A percentile compares a stretch with the other conserved stretches of the same genome.
These are phyloP conservation scores for Starmerella vaccinii DNA, from an alignment of 805 yeast species.

Conservation along the genomic window DNA sequence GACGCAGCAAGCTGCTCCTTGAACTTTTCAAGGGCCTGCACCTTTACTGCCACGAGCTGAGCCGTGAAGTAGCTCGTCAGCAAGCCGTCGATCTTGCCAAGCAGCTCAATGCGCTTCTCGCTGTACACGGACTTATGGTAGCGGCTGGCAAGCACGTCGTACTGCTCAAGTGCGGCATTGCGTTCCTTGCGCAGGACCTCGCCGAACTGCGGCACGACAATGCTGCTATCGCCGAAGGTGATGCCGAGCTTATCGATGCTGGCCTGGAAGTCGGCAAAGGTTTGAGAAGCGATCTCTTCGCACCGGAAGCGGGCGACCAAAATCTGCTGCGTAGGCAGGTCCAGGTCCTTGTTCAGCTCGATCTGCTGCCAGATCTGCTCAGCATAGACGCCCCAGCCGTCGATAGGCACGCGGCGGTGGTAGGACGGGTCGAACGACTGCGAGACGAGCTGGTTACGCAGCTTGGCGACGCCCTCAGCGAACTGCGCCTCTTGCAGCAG, in stretches of 20 bases:
- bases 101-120: conserved; percentile 47
- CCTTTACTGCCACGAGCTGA: conserved; percentile 35
- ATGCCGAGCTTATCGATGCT: conserved; percentile 31
- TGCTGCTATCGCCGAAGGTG: conserved; percentile 20
- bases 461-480: conserved; percentile 42
- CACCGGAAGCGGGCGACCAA: conserved; percentile 90
- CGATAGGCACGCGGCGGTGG: conserved; percentile 81
- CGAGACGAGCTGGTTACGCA: conserved; percentile 52
- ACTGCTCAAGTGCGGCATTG: conserved; percentile 40
- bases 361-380: conserved; percentile 90
- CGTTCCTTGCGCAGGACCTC: conserved; percentile 39
- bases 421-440: conserved; percentile 50
- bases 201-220: conserved; percentile 23
- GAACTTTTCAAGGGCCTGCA: conserved; percentile 30
- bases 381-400: conserved; percentile 92
- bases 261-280: conserved; percentile 38
- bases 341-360: conserved; percentile 84
- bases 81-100: conserved; percentile 38
- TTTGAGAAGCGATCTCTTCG: conserved; percentile 64
- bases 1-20: conserved; percentile 13
- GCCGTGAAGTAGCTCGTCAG: conserved; percentile 36
- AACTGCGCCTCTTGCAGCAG: conserved; percentile 69
- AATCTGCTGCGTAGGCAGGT: conserved; percentile 92
- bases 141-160: conserved; percentile 65
- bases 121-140: conserved; percentile 58